phyloP scores from a whole-genome alignment of 1,284 basidiomycete genomes.

The Ustilago xerochloae region DNA sequence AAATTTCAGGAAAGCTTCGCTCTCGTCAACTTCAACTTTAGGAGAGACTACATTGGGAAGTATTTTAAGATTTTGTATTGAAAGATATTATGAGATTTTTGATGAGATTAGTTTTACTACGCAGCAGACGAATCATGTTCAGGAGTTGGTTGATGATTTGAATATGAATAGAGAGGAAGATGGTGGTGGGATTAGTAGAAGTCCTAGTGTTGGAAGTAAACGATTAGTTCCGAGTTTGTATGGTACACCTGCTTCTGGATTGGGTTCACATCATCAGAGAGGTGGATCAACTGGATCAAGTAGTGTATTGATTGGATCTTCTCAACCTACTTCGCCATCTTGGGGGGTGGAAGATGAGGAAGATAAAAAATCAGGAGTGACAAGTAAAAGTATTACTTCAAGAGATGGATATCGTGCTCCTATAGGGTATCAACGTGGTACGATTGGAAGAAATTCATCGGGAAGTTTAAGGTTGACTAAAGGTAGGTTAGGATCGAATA shows the following conservation, averaged over 20 bases:
- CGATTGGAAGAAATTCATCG: constrained; percentile 31
- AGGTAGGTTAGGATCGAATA: constrained; percentile 27
- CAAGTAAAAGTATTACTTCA: constrained; percentile 21
- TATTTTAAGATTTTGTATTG: constrained; percentile 80
- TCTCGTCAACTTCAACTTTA: not conserved
- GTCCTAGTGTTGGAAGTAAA: constrained; percentile 15
- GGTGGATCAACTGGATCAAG: constrained; percentile 16
- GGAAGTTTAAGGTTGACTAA: constrained; percentile 39
- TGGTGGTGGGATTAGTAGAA: constrained; percentile 7
- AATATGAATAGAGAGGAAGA: not conserved
- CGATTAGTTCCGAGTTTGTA: constrained; percentile 4
- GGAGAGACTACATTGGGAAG: constrained; percentile 76
- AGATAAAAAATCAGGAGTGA: constrained; percentile 14
- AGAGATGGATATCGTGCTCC: constrained; percentile 26
- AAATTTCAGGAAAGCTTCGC: constrained; percentile 8
- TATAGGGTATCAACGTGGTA: constrained; percentile 5
- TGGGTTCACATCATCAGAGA: constrained; percentile 15
- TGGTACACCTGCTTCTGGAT: constrained; percentile 8
- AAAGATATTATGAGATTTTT: constrained; percentile 84
- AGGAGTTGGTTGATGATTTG: constrained; percentile 37
- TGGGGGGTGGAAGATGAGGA: constrained; percentile 7
- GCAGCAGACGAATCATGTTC: constrained; percentile 24
- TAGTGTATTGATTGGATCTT: constrained; percentile 4
- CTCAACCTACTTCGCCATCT: constrained; percentile 19
- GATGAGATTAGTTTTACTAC: constrained; percentile 69